A percentile compares a stretch with the other conserved stretches of the same genome.
phyloP scores from a whole-genome alignment of 2,329 filamentous ascomycete species.

The Pseudocercospora pini-densiflorae region DNA sequence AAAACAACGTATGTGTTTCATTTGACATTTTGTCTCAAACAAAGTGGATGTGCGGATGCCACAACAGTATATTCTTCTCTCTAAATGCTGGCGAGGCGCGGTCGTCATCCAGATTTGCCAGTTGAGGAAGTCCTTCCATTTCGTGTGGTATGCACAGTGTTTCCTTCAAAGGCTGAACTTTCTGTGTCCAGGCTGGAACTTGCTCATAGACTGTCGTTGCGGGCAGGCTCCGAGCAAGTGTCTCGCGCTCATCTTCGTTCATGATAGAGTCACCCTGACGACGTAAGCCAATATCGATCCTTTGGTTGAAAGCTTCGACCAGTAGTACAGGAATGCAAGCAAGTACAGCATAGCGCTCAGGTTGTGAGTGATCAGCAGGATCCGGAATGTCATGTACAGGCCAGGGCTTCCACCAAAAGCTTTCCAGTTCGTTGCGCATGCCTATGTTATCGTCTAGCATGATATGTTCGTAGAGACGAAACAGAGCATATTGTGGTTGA shows the following conservation, averaged over 20 bases:
- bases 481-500: slow-evolving; percentile 4
- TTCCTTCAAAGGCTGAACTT: background rate
- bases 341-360: slow-evolving; percentile 14
- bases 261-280: slow-evolving; percentile 15
- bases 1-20: too few relatives aligned
- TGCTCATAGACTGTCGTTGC: slow-evolving; percentile 3
- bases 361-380: slow-evolving; percentile 1
- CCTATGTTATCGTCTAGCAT: slow-evolving; percentile 19
- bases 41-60: slow-evolving; percentile 9
- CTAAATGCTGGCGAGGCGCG: slow-evolving; percentile 5
- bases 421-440: slow-evolving; percentile 18
- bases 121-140: background rate
- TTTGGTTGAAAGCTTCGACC: slow-evolving; percentile 17
- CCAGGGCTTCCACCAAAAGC: slow-evolving; percentile 15
- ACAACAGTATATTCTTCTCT: slow-evolving; percentile 10
- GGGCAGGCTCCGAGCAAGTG: slow-evolving; percentile 9
- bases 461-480: slow-evolving; percentile 15
- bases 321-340: slow-evolving; percentile 12
- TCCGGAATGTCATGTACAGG: slow-evolving; percentile 16
- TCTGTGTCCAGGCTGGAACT: slow-evolving; percentile 7
- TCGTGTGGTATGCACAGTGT: background rate
- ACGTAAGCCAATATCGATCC: slow-evolving; percentile 10
- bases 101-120: background rate
- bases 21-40: background rate
- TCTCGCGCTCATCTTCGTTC: slow-evolving; percentile 11